A percentile compares a stretch with the other conserved stretches of the same genome.
Conservation (phyloP, 2,329 filamentous ascomycete species). For the Ophiocordyceps camponoti-rufipedis region DNA sequence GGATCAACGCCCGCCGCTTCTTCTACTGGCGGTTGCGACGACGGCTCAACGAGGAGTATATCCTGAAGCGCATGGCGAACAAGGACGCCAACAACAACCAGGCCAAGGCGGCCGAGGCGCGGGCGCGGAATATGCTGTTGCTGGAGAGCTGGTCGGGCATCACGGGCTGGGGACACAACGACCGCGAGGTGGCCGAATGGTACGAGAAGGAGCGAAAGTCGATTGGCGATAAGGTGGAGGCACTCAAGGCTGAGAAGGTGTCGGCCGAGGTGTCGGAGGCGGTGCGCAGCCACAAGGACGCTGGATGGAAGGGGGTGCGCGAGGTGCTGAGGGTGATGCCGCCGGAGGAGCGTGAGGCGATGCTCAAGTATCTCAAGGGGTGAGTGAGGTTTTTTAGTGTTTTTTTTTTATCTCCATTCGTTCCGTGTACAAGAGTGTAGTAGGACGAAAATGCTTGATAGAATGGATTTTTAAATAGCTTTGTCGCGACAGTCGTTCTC, state of each 20-base stretch:
- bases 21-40: slow-evolving; percentile 99
- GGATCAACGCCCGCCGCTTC: slow-evolving; percentile 83
- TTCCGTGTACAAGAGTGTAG: neutral
- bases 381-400: slow-evolving; percentile 4
- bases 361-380: slow-evolving; percentile 42
- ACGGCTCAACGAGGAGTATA: slow-evolving; percentile 91
- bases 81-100: slow-evolving; percentile 18
- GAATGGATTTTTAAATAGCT: neutral
- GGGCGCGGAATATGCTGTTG: slow-evolving; percentile 51
- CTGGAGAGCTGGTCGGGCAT: slow-evolving; percentile 73
- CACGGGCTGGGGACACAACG: slow-evolving; percentile 57
- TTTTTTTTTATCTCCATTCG: neutral
- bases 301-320: slow-evolving; percentile 69
- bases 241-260: slow-evolving; percentile 56
- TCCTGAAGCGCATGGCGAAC: slow-evolving; percentile 68
- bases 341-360: slow-evolving; percentile 70
- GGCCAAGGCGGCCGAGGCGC: slow-evolving; percentile 30
- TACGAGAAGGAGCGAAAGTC: slow-evolving; percentile 86
- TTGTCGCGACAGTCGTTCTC: too few species aligned
- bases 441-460: too few species aligned
- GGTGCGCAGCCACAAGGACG: slow-evolving; percentile 34
- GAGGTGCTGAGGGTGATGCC: slow-evolving; percentile 76
- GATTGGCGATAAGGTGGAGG: slow-evolving; percentile 70
- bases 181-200: slow-evolving; percentile 77
- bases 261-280: slow-evolving; percentile 26